Percentiles rank a stretch among this genome's conserved stretches.
Evolutionary conservation across 208 protist genomes (phyloP).

Genomic region (Trypanosomatidae sp.): DNA sequence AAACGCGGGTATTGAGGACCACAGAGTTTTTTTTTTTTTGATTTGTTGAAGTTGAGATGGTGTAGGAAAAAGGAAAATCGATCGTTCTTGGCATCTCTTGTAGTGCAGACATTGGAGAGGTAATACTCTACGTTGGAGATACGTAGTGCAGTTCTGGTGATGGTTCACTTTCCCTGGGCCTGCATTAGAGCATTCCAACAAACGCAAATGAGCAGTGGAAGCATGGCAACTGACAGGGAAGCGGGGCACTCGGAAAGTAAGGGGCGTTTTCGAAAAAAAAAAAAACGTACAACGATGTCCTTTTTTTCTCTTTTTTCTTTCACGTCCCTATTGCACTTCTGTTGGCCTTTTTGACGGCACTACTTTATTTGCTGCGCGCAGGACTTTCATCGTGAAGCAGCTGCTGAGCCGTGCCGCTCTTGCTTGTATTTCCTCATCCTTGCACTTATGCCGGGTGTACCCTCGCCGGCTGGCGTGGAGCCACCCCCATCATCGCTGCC

Average conservation of each 20-base stretch:
- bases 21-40: conserved; percentile 10
- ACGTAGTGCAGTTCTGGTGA: not conserved
- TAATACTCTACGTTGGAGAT: not conserved
- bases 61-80: not conserved
- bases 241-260: not conserved
- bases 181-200: not conserved
- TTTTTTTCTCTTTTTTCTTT: not conserved
- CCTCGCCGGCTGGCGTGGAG: not conserved
- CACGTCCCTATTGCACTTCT: not conserved
- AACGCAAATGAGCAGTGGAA: not conserved
- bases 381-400: not conserved
- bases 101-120: not conserved
- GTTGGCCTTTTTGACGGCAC: not conserved
- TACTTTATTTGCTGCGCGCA: not conserved
- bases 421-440: not conserved
- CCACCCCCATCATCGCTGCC: not conserved
- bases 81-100: not conserved
- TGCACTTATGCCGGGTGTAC: not conserved
- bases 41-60: not conserved
- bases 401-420: not conserved
- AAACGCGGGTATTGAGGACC: not conserved
- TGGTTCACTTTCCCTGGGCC: not conserved
- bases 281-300: too few species aligned
- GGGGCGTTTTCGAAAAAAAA: not conserved
- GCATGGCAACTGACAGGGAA: not conserved